Evolutionary conservation across 129 eudicot species (phyloP), one percentile per base, ranked within the genome.

Genomic region (Tanacetum coccineum): DNA sequence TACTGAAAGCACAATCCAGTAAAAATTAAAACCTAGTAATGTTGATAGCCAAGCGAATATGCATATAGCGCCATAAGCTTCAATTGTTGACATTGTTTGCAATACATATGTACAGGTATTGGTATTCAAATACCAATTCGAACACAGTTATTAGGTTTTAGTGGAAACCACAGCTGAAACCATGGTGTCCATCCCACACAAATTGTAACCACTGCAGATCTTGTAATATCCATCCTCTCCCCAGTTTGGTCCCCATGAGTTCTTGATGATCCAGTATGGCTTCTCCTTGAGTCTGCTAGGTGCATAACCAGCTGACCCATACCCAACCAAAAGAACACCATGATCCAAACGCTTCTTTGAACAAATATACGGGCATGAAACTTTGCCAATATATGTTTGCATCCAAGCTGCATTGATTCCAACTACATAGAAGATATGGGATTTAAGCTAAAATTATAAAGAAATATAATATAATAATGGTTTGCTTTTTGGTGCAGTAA

Each of bases 121-220:
- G 45, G 56, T 59, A 67, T 71, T 59, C 70, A 53, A 17, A 51
- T 64, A 52, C 53, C 47, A 63, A 52, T 55, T 63, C 83, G 64
- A 20, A 64, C 49, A 66, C 2, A 19, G 36, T 1, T 12, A 50
- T 61, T 51, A 81, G 54, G 70, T 26, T 40, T 69, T 81, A 12
- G 75, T 65, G 53, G 98, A 81, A 71, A 79, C 85, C 44, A 93
- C 98, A 4, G 96, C 64, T 11, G 96, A 93, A 39, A 93, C 98
- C 98, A 93, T 88, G 17, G 95, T 76, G 63, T 93, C 95, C 74
- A 93, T 87, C 15, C 95, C 96, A 18, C 98, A 93, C 6, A 75
- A 26, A 59, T 89, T 74, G 28, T 64, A 79, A 22, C 25, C 25
- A 1, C 25, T 22, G 25, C 25, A 22, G 25, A 22, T 22, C 25